Conservation (phyloP, 108 stramenopile species). For the Nitzschia sp. region DNA sequence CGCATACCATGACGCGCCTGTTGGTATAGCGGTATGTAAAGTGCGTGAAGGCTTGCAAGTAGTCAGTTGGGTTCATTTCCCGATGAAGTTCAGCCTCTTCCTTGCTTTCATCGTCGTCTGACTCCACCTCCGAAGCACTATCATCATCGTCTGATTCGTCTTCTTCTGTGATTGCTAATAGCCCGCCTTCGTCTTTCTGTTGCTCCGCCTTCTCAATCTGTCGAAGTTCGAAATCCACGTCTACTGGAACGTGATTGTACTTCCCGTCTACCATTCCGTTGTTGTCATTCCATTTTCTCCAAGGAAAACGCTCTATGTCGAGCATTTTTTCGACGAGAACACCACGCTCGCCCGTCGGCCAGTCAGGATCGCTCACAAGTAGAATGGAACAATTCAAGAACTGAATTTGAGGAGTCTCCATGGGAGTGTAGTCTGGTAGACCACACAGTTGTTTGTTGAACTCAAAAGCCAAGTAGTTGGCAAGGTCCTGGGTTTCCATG, state of each 20-base stretch:
- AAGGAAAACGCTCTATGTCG: conserved; percentile 43
- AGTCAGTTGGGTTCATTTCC: conserved; percentile 46
- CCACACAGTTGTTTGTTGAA: conserved; percentile 43
- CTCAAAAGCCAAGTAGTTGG: conserved; percentile 43
- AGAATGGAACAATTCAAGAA: conserved; percentile 58
- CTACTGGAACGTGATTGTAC: conserved; percentile 12
- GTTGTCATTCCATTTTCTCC: conserved; percentile 69
- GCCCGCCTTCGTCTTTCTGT: background rate
- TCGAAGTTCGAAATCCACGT: conserved; percentile 17
- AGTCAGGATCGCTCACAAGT: conserved; percentile 43
- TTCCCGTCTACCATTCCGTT: conserved; percentile 24
- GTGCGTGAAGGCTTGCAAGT: conserved; percentile 57
- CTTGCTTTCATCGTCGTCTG: background rate
- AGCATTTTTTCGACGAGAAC: conserved; percentile 65
- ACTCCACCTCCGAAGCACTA: background rate
- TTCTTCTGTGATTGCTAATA: background rate
- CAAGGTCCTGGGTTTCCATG: conserved; percentile 52
- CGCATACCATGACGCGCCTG: conserved; percentile 50
- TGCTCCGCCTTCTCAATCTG: conserved; percentile 1
- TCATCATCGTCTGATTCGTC: conserved; percentile 47
- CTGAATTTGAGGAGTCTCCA: conserved; percentile 34
- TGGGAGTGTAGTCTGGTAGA: conserved; percentile 32
- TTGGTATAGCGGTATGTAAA: conserved; percentile 56
- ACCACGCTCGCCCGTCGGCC: conserved; percentile 36
- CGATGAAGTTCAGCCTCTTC: background rate